Evolutionary conservation across 1,139 yeast species (phyloP).

Genomic region (Magnusiomyces fungicola): DNA sequence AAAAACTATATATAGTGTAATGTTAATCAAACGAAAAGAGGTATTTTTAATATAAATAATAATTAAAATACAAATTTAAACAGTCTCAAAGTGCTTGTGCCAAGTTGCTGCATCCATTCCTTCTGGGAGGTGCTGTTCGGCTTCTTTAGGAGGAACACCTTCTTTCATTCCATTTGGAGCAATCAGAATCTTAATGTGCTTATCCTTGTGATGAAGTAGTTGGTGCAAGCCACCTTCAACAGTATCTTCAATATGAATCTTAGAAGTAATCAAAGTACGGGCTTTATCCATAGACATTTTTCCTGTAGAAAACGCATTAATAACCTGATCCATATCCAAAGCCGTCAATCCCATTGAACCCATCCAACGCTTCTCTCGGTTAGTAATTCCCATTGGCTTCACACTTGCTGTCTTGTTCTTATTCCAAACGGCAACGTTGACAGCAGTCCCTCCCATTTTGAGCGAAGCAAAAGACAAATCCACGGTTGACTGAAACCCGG

Average conservation of each 20-base stretch:
- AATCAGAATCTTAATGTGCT: conserved; percentile 41
- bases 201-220: conserved; percentile 39
- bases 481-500: conserved; percentile 52
- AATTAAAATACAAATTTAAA: too few relatives aligned
- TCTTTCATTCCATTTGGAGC: conserved; percentile 29
- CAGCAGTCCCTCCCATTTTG: conserved; percentile 53
- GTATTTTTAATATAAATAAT: too few relatives aligned
- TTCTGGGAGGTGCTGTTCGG: conserved; percentile 10
- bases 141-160: conserved; percentile 7
- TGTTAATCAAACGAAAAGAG: too few relatives aligned
- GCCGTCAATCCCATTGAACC: conserved; percentile 46
- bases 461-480: conserved; percentile 45
- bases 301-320: conserved; percentile 40
- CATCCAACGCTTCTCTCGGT: conserved; percentile 38
- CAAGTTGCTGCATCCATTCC: too few relatives aligned
- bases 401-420: conserved; percentile 37
- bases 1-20: too few relatives aligned
- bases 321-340: conserved; percentile 43
- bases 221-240: conserved; percentile 41
- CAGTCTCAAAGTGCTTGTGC: too few relatives aligned
- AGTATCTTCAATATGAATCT: conserved; percentile 38
- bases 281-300: conserved; percentile 37
- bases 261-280: conserved; percentile 39
- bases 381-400: conserved; percentile 42
- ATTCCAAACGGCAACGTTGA: conserved; percentile 55